These are phyloP conservation scores for Phytophthora crassamura DNA, from an alignment of 352 stramenopile genomes.

Conservation along the genomic window DNA sequence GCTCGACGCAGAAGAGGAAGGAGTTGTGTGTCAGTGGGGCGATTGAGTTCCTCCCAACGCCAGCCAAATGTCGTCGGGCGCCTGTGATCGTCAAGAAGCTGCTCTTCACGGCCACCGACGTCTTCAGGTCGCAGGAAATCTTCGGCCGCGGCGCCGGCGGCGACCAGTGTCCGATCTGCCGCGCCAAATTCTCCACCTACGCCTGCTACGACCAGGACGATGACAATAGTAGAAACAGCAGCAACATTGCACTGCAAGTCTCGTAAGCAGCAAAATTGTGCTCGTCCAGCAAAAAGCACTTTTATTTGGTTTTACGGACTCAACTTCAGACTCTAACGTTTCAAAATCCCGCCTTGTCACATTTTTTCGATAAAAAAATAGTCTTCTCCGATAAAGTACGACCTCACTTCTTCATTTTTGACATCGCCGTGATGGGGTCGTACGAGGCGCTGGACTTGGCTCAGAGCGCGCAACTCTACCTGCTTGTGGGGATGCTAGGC, in stretches of 20 bases:
- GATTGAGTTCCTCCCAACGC: conserved; percentile 69
- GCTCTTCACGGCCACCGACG: conserved; percentile 45
- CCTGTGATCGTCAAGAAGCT: conserved; percentile 58
- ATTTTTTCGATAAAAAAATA: conserved; percentile 4
- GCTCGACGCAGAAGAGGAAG: conserved; percentile 19
- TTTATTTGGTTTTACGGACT: too few species aligned
- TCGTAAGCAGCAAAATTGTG: background rate
- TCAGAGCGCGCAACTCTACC: conserved; percentile 60
- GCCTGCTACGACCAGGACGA: conserved; percentile 34
- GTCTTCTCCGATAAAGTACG: conserved; percentile 11
- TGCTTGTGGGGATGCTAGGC: conserved; percentile 68
- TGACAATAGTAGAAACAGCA: background rate
- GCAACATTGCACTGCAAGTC: background rate
- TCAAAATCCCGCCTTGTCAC: background rate
- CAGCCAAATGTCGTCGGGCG: conserved; percentile 25
- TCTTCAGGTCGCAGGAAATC: conserved; percentile 63
- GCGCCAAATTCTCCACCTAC: conserved; percentile 65
- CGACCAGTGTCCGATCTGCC: conserved; percentile 76
- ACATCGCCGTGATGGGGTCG: conserved; percentile 21
- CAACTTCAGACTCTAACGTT: too few species aligned
- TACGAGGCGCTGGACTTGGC: conserved; percentile 69
- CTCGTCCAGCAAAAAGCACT: too few species aligned
- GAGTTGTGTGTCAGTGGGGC: conserved; percentile 59
- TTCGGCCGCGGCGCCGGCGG: conserved; percentile 51
- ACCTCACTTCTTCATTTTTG: conserved; percentile 2